Conservation (phyloP, 75 land plant genomes). For the Selaginella tamariscina region DNA sequence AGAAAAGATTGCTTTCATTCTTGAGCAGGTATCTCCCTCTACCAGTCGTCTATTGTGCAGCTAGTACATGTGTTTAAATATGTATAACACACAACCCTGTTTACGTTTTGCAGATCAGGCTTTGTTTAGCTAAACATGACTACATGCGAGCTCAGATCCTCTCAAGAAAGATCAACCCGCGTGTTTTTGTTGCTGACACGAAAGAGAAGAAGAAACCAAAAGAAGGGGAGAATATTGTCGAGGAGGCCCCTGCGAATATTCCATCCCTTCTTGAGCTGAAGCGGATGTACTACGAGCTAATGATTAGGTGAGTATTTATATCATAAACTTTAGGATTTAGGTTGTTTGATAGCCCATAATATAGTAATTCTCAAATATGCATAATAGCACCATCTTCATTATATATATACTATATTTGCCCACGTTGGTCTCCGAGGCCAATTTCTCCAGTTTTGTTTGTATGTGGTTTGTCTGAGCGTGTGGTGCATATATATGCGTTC, state of each 20-base stretch:
- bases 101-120: slow-evolving; percentile 52
- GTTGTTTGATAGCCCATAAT: background rate
- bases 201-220: slow-evolving; percentile 91
- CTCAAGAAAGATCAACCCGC: slow-evolving; percentile 83
- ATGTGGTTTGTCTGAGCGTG: too few species aligned
- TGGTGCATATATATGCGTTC: too few species aligned
- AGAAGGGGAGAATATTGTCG: slow-evolving; percentile 81
- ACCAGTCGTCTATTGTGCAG: background rate
- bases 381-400: too few species aligned
- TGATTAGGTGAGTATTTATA: slow-evolving; percentile 57
- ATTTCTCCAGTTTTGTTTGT: too few species aligned
- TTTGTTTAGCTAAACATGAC: slow-evolving; percentile 86
- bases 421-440: too few species aligned
- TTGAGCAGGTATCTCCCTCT: slow-evolving; percentile 63
- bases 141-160: slow-evolving; percentile 95
- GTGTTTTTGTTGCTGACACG: slow-evolving; percentile 67
- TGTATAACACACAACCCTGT: background rate
- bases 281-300: slow-evolving; percentile 77
- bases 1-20: slow-evolving; percentile 94
- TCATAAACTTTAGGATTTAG: background rate
- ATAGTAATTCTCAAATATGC: too few species aligned
- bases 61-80: background rate
- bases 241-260: slow-evolving; percentile 80
- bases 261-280: slow-evolving; percentile 79
- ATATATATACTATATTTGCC: too few species aligned